Percentiles rank a stretch among this genome's conserved stretches.
Conservation (phyloP, 2,329 filamentous ascomycete species). For the Aspergillus sojae region DNA sequence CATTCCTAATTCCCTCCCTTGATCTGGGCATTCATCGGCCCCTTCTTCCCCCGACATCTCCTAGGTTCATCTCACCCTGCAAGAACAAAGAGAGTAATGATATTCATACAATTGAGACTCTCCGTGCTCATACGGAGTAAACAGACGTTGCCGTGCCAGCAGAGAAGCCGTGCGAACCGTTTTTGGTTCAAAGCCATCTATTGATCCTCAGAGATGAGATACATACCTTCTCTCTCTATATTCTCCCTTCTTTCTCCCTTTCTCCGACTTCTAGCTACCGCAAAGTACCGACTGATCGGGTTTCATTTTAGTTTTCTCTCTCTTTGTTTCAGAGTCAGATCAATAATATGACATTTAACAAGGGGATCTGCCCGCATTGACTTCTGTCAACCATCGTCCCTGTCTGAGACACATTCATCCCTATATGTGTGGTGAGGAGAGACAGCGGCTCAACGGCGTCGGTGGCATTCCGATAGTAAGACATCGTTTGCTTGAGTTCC, state of each 20-base stretch:
- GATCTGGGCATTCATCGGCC: not conserved
- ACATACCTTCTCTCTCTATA: not conserved
- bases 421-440: not conserved
- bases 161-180: not conserved
- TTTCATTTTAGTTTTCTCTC: not conserved
- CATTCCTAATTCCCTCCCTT: slow-evolving; percentile 8
- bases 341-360: not conserved
- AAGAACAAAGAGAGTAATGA: not conserved
- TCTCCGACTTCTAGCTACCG: not conserved
- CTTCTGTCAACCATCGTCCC: not conserved
- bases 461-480: not conserved
- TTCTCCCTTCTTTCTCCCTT: not conserved
- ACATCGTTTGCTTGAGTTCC: not conserved
- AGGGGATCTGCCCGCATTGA: not conserved
- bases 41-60: not conserved
- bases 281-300: not conserved
- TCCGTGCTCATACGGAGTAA: not conserved
- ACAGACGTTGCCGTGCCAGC: slow-evolving; percentile 8
- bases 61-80: not conserved
- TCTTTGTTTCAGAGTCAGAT: not conserved
- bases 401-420: slow-evolving; percentile 2
- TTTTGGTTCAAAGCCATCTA: not conserved
- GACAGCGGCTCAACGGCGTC: not conserved
- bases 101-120: not conserved
- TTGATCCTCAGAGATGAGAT: not conserved